Percentiles rank a stretch among this genome's conserved stretches.
Conservation (phyloP, 345 rosid genomes). For the Eucalyptus victrix region DNA sequence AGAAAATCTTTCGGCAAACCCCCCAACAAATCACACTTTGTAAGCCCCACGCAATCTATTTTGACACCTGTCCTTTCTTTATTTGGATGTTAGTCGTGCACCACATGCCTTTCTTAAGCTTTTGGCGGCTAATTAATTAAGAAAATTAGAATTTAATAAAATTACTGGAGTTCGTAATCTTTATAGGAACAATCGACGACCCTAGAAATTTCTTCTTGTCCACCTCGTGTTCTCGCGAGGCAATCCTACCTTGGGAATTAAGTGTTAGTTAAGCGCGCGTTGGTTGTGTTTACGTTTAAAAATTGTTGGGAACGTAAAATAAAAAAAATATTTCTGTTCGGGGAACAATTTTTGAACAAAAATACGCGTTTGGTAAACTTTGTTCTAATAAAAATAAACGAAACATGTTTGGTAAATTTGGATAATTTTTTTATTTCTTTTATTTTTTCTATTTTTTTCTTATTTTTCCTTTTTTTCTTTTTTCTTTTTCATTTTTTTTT, state of each 20-base stretch:
- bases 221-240: background rate
- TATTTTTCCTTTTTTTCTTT: no score
- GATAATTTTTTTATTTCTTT: no score
- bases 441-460: no score
- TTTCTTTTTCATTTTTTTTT: no score
- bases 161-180: background rate
- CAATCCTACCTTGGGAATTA: background rate
- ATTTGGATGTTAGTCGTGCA: background rate
- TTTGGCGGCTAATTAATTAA: background rate
- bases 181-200: background rate
- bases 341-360: no score
- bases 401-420: no score
- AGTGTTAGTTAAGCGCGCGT: background rate
- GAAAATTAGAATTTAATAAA: background rate
- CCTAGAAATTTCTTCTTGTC: background rate
- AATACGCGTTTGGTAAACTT: no score
- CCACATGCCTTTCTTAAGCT: background rate
- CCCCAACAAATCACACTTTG: background rate
- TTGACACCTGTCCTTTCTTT: background rate
- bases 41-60: background rate
- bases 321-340: no score
- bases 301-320: no score
- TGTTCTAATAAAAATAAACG: no score
- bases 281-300: no score
- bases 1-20: background rate